A percentile compares a stretch with the other conserved stretches of the same genome.
These are phyloP conservation scores for Cyclotella baltica DNA, from an alignment of 108 stramenopile genomes.

Conservation along the genomic window DNA sequence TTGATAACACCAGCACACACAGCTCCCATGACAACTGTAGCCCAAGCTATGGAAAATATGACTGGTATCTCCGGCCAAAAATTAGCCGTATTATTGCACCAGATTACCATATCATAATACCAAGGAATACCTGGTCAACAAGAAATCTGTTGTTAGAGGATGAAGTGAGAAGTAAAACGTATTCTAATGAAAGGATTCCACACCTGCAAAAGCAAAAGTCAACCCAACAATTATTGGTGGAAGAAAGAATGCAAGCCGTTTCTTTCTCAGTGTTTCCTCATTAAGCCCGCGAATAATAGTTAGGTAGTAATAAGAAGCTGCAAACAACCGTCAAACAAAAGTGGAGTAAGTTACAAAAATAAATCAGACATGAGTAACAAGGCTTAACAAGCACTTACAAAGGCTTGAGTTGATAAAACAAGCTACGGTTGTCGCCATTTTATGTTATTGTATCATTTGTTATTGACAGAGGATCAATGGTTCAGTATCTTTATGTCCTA, in stretches of 20 bases:
- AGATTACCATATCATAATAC: conserved; percentile 1
- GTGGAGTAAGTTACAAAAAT: no score
- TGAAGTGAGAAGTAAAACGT: no score
- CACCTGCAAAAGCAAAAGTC: conserved; percentile 32
- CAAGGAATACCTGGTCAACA: conserved; percentile 17
- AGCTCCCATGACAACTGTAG: conserved; percentile 22
- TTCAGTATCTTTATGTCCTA: no score
- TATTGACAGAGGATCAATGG: no score
- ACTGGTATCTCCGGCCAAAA: conserved; percentile 29
- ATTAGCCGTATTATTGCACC: conserved; percentile 21
- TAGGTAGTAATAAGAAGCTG: conserved; percentile 24
- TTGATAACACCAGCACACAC: conserved; percentile 13
- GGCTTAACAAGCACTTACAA: no score
- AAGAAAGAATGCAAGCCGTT: conserved; percentile 1
- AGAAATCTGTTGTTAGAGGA: no score
- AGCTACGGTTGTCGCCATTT: no score
- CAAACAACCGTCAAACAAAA: no score
- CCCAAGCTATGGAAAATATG: conserved; percentile 2
- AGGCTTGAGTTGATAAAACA: conserved; percentile 20
- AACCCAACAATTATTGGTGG: conserved; percentile 20
- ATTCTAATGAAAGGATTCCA: no score
- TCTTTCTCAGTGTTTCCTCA: conserved; percentile 9
- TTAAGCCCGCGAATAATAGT: conserved; percentile 13
- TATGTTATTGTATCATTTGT: no score
- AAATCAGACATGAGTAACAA: no score